phyloP scores from a whole-genome alignment of 2,329 filamentous ascomycete species.

The Sarocladium kiliense region DNA sequence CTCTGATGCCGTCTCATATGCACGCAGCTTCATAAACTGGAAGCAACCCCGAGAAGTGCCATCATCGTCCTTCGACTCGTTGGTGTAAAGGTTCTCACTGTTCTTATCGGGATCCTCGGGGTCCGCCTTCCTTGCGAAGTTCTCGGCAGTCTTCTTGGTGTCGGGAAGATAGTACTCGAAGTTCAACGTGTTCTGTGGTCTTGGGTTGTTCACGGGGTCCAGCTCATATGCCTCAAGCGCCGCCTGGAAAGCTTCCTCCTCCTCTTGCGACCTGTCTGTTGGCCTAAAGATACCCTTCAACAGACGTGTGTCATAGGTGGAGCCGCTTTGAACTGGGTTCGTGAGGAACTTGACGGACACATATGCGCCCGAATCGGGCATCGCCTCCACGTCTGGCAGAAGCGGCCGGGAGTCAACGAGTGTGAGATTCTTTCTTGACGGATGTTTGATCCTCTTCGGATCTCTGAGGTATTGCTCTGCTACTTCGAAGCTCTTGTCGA shows the following conservation, averaged over 20 bases:
- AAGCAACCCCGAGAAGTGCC: constrained; percentile 37
- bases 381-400: constrained; percentile 62
- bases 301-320: constrained; percentile 54
- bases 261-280: constrained; percentile 48
- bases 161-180: constrained; percentile 63
- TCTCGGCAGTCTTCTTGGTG: constrained; percentile 38
- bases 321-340: constrained; percentile 51
- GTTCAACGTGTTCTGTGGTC: constrained; percentile 54
- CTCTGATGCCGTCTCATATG: constrained; percentile 60
- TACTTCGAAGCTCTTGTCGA: constrained; percentile 54
- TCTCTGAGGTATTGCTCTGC: constrained; percentile 51
- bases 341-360: constrained; percentile 64
- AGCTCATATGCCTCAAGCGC: constrained; percentile 49
- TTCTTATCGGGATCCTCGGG: constrained; percentile 49
- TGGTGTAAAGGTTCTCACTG: constrained; percentile 49
- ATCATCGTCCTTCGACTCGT: constrained; percentile 34
- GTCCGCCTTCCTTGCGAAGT: constrained; percentile 58
- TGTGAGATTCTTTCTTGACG: constrained; percentile 51
- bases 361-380: constrained; percentile 65
- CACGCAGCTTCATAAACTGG: constrained; percentile 55
- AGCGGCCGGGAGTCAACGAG: constrained; percentile 57
- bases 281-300: constrained; percentile 58
- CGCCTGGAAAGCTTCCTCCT: constrained; percentile 45
- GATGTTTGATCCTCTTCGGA: constrained; percentile 49
- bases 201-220: constrained; percentile 51